phyloP scores from a whole-genome alignment of 2,329 filamentous ascomycete species.

The Aureobasidium leucospermi region DNA sequence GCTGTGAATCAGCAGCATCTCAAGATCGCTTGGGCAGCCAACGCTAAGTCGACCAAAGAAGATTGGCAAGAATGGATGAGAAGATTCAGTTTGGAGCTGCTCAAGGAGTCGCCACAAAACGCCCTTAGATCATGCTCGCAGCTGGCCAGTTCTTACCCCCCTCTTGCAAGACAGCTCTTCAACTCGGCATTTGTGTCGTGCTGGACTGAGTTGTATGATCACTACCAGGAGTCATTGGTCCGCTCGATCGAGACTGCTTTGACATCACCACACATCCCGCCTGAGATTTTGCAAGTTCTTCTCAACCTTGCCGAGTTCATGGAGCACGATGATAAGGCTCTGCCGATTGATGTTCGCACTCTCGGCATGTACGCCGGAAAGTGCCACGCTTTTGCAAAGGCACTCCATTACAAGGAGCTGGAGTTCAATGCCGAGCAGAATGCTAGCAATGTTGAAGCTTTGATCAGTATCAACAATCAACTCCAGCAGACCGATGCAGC shows the following conservation, averaged over 20 bases:
- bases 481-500: slow-evolving; percentile 98
- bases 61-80: slow-evolving; percentile 99
- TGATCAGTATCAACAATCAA: slow-evolving; percentile 99
- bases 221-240: slow-evolving; percentile 94
- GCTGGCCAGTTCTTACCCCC: slow-evolving; percentile 83
- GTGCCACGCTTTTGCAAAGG: slow-evolving; percentile 97
- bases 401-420: slow-evolving; percentile 95
- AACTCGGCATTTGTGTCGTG: slow-evolving; percentile 98
- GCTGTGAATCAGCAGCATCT: slow-evolving; percentile 97
- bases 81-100: slow-evolving; percentile 86
- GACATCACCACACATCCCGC: slow-evolving; percentile 89
- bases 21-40: slow-evolving; percentile 94
- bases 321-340: slow-evolving; percentile 97
- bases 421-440: slow-evolving; percentile 98
- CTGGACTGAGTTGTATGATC: slow-evolving; percentile 95
- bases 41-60: slow-evolving; percentile 92
- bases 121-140: slow-evolving; percentile 88
- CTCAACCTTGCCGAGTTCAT: slow-evolving; percentile 98
- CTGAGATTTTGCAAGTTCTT: slow-evolving; percentile 87
- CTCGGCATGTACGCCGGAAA: slow-evolving; percentile 91
- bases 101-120: slow-evolving; percentile 94
- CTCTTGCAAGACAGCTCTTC: slow-evolving; percentile 87
- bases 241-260: slow-evolving; percentile 92
- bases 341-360: slow-evolving; percentile 94
- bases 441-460: slow-evolving; percentile 85